Evolutionary conservation across 352 stramenopile genomes (phyloP).

Genomic region (Globisporangium acanthophoron): DNA sequence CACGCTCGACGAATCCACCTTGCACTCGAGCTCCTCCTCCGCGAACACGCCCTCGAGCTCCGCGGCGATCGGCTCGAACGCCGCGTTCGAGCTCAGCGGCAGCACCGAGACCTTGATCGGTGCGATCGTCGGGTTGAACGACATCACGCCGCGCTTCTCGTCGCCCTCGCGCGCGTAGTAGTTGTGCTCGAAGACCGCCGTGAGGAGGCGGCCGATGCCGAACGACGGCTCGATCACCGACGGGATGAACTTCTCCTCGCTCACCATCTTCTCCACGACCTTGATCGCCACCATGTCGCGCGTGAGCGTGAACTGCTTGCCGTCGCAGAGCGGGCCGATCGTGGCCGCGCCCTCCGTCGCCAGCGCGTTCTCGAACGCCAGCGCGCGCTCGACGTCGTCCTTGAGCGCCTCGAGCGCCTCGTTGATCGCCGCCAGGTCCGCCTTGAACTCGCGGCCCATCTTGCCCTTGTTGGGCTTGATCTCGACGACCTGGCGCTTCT

Average conservation of each 20-base stretch:
- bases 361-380: constrained; percentile 90
- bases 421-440: constrained; percentile 79
- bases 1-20: constrained; percentile 94
- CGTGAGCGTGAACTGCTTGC: constrained; percentile 89
- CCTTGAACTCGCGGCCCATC: constrained; percentile 96
- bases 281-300: constrained; percentile 94
- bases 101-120: constrained; percentile 98
- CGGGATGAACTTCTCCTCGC: constrained; percentile 97
- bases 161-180: constrained; percentile 96
- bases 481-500: constrained; percentile 92
- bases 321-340: constrained; percentile 84
- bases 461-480: constrained; percentile 97
- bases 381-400: constrained; percentile 81
- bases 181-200: constrained; percentile 98
- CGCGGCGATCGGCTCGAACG: constrained; percentile 76
- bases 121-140: constrained; percentile 95
- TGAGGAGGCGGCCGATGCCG: constrained; percentile 97
- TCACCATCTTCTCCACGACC: constrained; percentile 94
- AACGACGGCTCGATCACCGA: constrained; percentile 99
- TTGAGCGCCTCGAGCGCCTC: constrained; percentile 79
- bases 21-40: constrained; percentile 74
- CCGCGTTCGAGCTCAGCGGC: constrained; percentile 86
- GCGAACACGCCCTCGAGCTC: constrained; percentile 75
- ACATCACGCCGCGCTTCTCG: constrained; percentile 97
- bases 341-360: constrained; percentile 85